Conservation (phyloP, 2,329 filamentous ascomycete genomes). For the Kalmusia sp. region DNA sequence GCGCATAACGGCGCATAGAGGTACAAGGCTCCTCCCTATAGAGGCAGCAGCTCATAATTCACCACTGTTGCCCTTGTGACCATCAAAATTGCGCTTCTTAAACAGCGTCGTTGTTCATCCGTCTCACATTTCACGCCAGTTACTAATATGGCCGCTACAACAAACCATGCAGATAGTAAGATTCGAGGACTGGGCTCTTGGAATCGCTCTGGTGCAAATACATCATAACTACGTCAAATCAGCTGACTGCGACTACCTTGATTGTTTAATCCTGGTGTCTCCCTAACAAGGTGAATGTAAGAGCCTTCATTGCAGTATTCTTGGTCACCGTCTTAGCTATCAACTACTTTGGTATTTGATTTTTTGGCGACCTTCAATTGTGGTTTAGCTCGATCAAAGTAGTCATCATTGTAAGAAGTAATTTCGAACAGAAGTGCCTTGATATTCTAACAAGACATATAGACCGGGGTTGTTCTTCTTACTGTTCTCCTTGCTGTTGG, state of each 20-base stretch:
- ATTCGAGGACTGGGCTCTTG: slow-evolving; percentile 54
- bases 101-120: too few species aligned
- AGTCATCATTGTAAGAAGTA: slow-evolving; percentile 72
- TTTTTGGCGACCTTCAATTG: slow-evolving; percentile 60
- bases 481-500: slow-evolving; percentile 66
- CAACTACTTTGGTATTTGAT: slow-evolving; percentile 42
- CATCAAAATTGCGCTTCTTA: too few species aligned
- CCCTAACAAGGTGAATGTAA: slow-evolving; percentile 72
- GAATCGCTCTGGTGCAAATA: slow-evolving; percentile 68
- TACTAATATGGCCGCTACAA: too few species aligned
- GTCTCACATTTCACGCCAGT: too few species aligned
- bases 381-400: slow-evolving; percentile 65
- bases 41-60: too few species aligned
- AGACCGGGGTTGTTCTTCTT: slow-evolving; percentile 70
- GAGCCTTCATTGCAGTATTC: slow-evolving; percentile 50
- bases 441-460: too few species aligned
- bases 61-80: too few species aligned
- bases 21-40: too few species aligned
- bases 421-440: too few species aligned
- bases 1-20: too few species aligned
- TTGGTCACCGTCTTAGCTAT: slow-evolving; percentile 32
- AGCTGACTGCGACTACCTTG: slow-evolving; percentile 74
- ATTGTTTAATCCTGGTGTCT: slow-evolving; percentile 77
- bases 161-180: too few species aligned
- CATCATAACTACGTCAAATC: slow-evolving; percentile 85